Evolutionary conservation across 208 protist genomes (phyloP).

Genomic region (Wallacemonas collosoma): DNA sequence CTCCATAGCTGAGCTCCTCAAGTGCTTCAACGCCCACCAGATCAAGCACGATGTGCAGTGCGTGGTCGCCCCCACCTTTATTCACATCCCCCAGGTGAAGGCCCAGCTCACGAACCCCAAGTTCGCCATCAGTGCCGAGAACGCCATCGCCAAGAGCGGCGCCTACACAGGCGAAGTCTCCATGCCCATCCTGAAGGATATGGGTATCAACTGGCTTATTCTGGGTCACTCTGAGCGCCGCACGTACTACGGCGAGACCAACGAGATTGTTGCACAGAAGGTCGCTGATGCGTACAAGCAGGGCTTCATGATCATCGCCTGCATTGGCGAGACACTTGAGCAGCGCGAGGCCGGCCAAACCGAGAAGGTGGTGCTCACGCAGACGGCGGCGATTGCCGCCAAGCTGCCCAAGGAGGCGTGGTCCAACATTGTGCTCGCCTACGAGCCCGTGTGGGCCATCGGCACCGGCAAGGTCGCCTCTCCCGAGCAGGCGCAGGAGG

Average conservation of each 20-base stretch:
- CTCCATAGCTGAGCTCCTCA: constrained; percentile 76
- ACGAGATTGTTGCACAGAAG: constrained; percentile 95
- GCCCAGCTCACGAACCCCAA: constrained; percentile 61
- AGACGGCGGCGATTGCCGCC: constrained; percentile 89
- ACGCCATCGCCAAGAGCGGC: constrained; percentile 85
- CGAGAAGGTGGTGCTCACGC: constrained; percentile 85
- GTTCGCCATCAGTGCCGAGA: constrained; percentile 84
- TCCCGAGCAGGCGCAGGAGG: constrained; percentile 95
- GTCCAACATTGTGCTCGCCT: constrained; percentile 96
- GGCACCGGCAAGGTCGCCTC: constrained; percentile 98
- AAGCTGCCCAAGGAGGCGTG: constrained; percentile 83
- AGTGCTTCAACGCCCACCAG: constrained; percentile 63
- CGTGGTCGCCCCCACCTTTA: constrained; percentile 82
- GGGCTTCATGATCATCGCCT: constrained; percentile 96
- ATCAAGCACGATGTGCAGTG: constrained; percentile 86
- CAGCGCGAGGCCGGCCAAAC: constrained; percentile 94
- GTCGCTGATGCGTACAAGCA: constrained; percentile 64
- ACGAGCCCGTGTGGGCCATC: constrained; percentile 99
- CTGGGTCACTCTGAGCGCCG: constrained; percentile 98
- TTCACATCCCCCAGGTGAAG: constrained; percentile 84
- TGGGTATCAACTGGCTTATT: constrained; percentile 94
- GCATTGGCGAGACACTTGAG: constrained; percentile 96
- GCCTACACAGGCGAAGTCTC: constrained; percentile 92
- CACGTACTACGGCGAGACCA: constrained; percentile 93
- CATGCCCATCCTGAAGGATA: constrained; percentile 94